Base-by-base conservation (phyloP, 805 yeast genomes). In the Suhomyces emberorum region DNA sequence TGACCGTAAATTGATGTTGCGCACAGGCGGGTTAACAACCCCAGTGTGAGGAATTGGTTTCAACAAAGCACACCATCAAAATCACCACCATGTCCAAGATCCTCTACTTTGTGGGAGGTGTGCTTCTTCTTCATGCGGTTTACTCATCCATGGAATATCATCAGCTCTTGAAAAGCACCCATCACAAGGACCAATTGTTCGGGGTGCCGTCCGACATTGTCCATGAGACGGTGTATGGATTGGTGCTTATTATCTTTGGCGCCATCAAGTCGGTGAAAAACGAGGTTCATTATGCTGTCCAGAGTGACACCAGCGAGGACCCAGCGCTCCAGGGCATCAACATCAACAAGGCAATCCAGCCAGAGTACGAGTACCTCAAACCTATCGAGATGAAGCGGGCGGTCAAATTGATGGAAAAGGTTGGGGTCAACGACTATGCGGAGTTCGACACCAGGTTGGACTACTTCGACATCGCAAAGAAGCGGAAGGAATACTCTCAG, bases 111-210 rank as follows among this genome's bases (percentile, higher is more conserved):
- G 21, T 44, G 11, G 52, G 47, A 14, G 24, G 34, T 30, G 36
- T 45, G 26, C 42, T 43, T 30, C 58, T 76, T 24, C 33, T 64
- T 1, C 81, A 77, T 49, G 69, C 79, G 1, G 77, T 72, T 1
- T 76, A 73, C 44, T 76, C 81, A 5, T 67, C 81, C 2, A 72
- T 69, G 43, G 80, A 76, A 47, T 67, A 65, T 54, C 70, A 70
- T 47, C 71, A 69, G 47, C 54, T 68, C 23, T 37, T 52, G 16
- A 54, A 66, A 43, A 34, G 52, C 29, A 17, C 41, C 9, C 33
- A 47, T 5, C 39, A 5, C 21, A 41, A 15, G 28, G 41, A 25
- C 30, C 37, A 48, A 9, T 46, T 73, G 28, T 14, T 24, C 7
- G 16, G 26, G 4, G 28, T 32, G 15, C 78, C 79, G 2, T 32